Evolutionary conservation across 768 basidiomycete species (phyloP), one percentile per base, ranked within the genome.

Genomic region (Mycena polygramma): DNA sequence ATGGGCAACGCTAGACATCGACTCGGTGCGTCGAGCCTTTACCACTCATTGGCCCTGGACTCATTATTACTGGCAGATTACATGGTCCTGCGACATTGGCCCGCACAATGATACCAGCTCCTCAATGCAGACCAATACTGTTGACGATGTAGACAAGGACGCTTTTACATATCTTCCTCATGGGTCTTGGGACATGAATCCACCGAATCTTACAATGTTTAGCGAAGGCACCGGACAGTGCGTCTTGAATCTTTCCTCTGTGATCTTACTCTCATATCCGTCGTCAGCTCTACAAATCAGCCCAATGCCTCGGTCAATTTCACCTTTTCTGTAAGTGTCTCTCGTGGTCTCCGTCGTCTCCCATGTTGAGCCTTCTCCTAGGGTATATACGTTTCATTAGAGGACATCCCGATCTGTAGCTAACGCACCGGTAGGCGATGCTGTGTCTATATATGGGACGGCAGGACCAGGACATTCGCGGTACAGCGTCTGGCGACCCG

Each of bases 371-470:
- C 24, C 13, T 24, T 7, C 17, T 22, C 24, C 7, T 54, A 73
- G 72, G 72, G 72, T 73, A 68, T 6, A 37, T 30, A 35, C 13
- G 26, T 2, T 35, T 30, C 39, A 20, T 11, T 6, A 30, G 30
- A 2, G 30, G 30, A 15, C 5, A 19, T 63, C 20, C 37, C 17
- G 10, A 30, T 17, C n/a, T 15, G 48, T 54, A 6, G 14, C 49
- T 51, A 35, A 55, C 49, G 30, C 4, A 11, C 2, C 26, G n/a
- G 22, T 22, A 73, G 69, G 69, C 51, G 69, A 70, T 35, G 72
- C 69, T 55, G 62, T 73, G 22, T 17, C 69, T 4, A 73, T 73
- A 60, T 73, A 66, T 37, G 72, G 72, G 7, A 63, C 66, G 0
- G 57, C 53, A 2, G 72, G 72, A 14, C 72, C 72, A 7, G n/a